Conservation (phyloP, 1,139 yeast species). For the Zygotorulaspora mrakii region DNA sequence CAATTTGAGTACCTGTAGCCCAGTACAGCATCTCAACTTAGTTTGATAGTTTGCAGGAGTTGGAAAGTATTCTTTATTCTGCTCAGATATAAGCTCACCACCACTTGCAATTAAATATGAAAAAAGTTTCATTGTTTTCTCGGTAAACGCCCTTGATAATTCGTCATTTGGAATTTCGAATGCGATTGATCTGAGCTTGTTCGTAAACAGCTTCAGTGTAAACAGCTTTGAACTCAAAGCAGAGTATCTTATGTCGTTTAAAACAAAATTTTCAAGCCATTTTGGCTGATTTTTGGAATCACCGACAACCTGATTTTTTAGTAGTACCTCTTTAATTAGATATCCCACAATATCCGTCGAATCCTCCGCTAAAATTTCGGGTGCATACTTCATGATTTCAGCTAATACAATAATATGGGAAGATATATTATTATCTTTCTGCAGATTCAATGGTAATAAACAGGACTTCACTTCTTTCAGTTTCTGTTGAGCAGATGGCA, state of each 20-base stretch:
- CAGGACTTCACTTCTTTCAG: conserved; percentile 41
- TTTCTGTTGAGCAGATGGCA: conserved; percentile 43
- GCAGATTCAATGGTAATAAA: conserved; percentile 51
- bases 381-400: conserved; percentile 54
- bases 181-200: conserved; percentile 53
- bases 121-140: conserved; percentile 64
- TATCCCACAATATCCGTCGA: conserved; percentile 57
- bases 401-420: conserved; percentile 60
- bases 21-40: conserved; percentile 66
- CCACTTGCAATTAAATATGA: conserved; percentile 67
- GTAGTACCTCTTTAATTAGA: conserved; percentile 58
- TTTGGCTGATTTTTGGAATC: conserved; percentile 34
- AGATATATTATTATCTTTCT: conserved; percentile 41
- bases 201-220: conserved; percentile 59
- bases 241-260: conserved; percentile 38
- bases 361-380: conserved; percentile 49
- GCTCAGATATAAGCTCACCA: conserved; percentile 68
- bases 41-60: conserved; percentile 64
- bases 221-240: conserved; percentile 48
- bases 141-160: conserved; percentile 43
- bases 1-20: conserved; percentile 58
- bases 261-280: conserved; percentile 51
- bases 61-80: conserved; percentile 44
- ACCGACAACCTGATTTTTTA: conserved; percentile 43
- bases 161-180: conserved; percentile 28